Evolutionary conservation across 768 basidiomycete species (phyloP), one percentile per base, ranked within the genome.

Genomic region (Lactarius sp.): DNA sequence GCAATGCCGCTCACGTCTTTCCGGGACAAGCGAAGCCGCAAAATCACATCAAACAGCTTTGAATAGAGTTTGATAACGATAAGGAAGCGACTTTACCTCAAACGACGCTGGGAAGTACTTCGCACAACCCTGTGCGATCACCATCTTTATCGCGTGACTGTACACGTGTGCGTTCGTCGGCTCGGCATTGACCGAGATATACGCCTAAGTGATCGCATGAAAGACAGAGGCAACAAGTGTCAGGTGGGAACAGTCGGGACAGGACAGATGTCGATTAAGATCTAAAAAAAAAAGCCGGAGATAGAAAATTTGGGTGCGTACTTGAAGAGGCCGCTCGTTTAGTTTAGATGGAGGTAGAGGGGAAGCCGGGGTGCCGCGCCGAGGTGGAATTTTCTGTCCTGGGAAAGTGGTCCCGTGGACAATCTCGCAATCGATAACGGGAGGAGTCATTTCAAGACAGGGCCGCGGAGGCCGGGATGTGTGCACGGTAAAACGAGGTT

Each of bases 301-400:
- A 31, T 0, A 12, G 16, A 44, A 46, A 47, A 46, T 27, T 14
- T 22, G 27, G 5, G 14, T 49, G 8, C 53, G 59, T 64, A 64
- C 63, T 47, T 60, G 46, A 47, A 36, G 33, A 6, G 10, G 47
- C 22, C 31, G 33, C 58, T 33, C 12, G 22, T 64, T 60, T 56
- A 18, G 47, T 58, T 27, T 56, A 4, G 68, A 68, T 22, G 66
- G 68, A 18, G 68, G 68, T 3, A 68, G 62, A 2, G 66, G 61
- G 3, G 57, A 58, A 22, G 61, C 53, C n/a, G 60, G 39, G 9
- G 59, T 52, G 31, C 12, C 53, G 56, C 34, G 39, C 44, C 51
- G 56, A 42, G 56, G 65, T 27, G 27, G 20, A 52, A 27, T 50
- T 54, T 7, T 63, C 18, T 41, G 57, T 36, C 56, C 61, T 39